These are phyloP conservation scores for Beauveria scarabaeidicola DNA, from an alignment of 2,329 filamentous ascomycete species.

Conservation along the genomic window DNA sequence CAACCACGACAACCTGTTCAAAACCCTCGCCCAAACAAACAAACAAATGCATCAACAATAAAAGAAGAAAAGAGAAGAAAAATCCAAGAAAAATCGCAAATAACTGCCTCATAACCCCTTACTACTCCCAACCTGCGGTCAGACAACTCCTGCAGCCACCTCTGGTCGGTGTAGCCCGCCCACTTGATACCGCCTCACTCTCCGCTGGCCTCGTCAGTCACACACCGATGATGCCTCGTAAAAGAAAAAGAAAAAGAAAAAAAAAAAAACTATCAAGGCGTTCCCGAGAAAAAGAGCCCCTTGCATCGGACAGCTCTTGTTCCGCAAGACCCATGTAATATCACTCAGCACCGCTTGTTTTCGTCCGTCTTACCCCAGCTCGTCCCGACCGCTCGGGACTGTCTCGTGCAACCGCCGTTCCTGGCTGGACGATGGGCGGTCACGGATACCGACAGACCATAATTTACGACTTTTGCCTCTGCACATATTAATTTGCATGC, in stretches of 20 bases:
- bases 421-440: background rate
- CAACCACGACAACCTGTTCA: too few relatives aligned
- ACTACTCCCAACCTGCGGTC: background rate
- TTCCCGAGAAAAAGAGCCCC: background rate
- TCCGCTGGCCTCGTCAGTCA: background rate
- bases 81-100: background rate
- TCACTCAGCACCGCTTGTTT: background rate
- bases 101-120: background rate
- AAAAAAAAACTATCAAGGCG: background rate
- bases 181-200: background rate
- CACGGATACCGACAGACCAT: background rate
- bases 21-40: too few relatives aligned
- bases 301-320: background rate
- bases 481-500: too few relatives aligned
- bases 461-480: too few relatives aligned
- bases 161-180: background rate
- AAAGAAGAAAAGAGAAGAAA: background rate
- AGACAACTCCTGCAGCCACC: background rate
- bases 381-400: conserved; percentile 4
- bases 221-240: background rate
- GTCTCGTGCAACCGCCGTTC: background rate
- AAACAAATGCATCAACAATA: too few relatives aligned
- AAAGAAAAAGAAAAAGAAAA: background rate
- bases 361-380: conserved; percentile 1
- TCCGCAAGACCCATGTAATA: too few relatives aligned